phyloP scores from a whole-genome alignment of 148 eudicot species.

The Oxyria digyna region DNA sequence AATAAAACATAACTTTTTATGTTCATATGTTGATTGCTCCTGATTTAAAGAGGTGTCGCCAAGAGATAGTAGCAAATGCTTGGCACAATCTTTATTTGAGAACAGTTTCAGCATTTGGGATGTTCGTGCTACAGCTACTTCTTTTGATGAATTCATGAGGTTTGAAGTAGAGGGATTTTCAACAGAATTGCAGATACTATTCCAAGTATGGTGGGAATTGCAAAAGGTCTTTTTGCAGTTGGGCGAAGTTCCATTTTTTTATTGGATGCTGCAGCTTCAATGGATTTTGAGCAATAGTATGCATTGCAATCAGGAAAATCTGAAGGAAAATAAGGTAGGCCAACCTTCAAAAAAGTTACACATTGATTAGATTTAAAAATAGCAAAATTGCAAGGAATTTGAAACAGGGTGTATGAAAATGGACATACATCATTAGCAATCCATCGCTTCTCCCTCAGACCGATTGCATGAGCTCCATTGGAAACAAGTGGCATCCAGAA shows the following conservation, averaged over 20 bases:
- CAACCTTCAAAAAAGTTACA: conserved; percentile 37
- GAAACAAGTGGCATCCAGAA: conserved; percentile 73
- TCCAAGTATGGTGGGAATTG: conserved; percentile 61
- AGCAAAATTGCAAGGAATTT: not conserved
- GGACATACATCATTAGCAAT: conserved; percentile 60
- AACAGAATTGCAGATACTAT: conserved; percentile 22
- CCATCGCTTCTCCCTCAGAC: conserved; percentile 89
- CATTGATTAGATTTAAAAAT: not conserved
- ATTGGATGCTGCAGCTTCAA: conserved; percentile 29
- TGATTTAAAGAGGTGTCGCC: conserved; percentile 12
- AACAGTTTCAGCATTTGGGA: conserved; percentile 29
- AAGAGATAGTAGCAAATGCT: conserved; percentile 38
- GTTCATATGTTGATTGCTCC: conserved; percentile 16
- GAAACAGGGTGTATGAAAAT: not conserved
- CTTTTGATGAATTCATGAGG: conserved; percentile 10
- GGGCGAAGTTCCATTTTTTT: conserved; percentile 31
- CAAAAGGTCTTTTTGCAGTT: conserved; percentile 36
- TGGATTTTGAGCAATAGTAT: conserved; percentile 38
- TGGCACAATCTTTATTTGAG: conserved; percentile 23
- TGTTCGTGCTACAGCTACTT: conserved; percentile 52
- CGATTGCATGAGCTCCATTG: conserved; percentile 73
- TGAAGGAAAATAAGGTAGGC: conserved; percentile 61
- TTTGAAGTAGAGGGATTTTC: conserved; percentile 1
- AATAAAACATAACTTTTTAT: conserved; percentile 37
- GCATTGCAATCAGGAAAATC: conserved; percentile 81